Percentiles rank a stretch among this genome's conserved stretches.
Conservation (phyloP, 192 early-diverging fungal species). For the Coemansia erecta region DNA sequence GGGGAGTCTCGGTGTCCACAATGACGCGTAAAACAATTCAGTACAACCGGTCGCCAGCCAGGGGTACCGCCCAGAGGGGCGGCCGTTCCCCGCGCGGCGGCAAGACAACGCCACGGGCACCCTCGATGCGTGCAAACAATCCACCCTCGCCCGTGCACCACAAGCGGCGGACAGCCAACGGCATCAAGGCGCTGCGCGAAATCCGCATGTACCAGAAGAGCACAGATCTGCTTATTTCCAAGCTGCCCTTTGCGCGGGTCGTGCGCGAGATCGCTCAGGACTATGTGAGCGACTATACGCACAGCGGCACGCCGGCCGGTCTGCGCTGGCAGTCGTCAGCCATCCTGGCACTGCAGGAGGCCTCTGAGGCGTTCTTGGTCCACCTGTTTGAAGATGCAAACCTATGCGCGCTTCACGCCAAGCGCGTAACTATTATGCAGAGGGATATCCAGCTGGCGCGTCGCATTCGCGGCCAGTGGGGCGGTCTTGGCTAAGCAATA, state of each 20-base stretch:
- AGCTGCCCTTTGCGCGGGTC: slow-evolving; percentile 85
- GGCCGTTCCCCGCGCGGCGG: slow-evolving; percentile 20
- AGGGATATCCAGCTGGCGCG: slow-evolving; percentile 88
- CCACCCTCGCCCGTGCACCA: slow-evolving; percentile 15
- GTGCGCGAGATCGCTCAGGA: slow-evolving; percentile 69
- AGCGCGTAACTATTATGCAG: slow-evolving; percentile 90
- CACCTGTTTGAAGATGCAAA: slow-evolving; percentile 91
- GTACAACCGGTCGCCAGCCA: slow-evolving; percentile 6
- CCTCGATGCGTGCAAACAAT: slow-evolving; percentile 2
- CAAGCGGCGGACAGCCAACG: slow-evolving; percentile 45
- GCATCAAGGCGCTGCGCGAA: slow-evolving; percentile 78
- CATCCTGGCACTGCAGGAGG: slow-evolving; percentile 78
- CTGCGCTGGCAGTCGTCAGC: slow-evolving; percentile 75
- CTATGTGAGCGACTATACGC: slow-evolving; percentile 41
- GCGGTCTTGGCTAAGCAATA: slow-evolving; percentile 56
- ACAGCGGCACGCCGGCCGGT: slow-evolving; percentile 37
- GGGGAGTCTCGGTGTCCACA: slow-evolving; percentile 10
- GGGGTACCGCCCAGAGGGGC: slow-evolving; percentile 10
- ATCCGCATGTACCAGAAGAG: slow-evolving; percentile 83
- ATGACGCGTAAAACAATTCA: slow-evolving; percentile 34
- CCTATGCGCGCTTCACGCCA: slow-evolving; percentile 91
- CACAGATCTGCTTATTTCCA: slow-evolving; percentile 74
- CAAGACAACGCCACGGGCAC: slow-evolving; percentile 20
- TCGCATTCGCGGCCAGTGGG: slow-evolving; percentile 82
- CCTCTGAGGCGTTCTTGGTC: slow-evolving; percentile 77